Evolutionary conservation across 1,139 yeast species (phyloP).

Genomic region (Candida pseudoviswanathii): DNA sequence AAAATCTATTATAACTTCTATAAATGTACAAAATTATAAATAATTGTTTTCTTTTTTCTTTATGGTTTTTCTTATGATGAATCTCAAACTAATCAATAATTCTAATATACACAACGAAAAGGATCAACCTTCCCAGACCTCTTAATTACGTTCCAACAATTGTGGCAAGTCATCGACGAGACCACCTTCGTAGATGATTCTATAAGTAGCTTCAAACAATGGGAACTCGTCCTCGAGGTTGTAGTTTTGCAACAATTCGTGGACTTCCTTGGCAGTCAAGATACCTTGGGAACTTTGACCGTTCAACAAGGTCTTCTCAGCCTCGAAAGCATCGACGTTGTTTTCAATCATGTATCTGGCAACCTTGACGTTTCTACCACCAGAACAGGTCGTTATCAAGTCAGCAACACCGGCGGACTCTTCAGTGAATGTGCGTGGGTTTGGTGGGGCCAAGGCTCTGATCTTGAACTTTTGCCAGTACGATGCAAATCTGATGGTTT

Average conservation of each 20-base stretch:
- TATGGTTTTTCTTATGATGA: not conserved
- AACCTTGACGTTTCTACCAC: constrained; percentile 92
- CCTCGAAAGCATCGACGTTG: constrained; percentile 70
- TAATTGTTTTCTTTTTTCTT: not conserved
- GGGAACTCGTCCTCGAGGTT: constrained; percentile 76
- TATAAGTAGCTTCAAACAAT: constrained; percentile 81
- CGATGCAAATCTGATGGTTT: constrained; percentile 63
- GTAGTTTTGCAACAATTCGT: constrained; percentile 70
- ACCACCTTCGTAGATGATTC: constrained; percentile 73
- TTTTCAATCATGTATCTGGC: constrained; percentile 78
- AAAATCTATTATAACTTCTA: not conserved
- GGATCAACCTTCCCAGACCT: not conserved
- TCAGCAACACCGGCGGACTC: constrained; percentile 98
- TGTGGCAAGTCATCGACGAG: constrained; percentile 65
- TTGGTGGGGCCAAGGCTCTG: constrained; percentile 65
- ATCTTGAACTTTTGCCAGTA: constrained; percentile 68
- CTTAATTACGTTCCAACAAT: constrained; percentile 47
- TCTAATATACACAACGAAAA: not conserved
- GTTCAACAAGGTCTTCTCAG: constrained; percentile 79
- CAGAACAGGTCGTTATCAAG: constrained; percentile 92
- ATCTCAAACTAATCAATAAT: constrained; percentile 3
- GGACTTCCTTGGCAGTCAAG: constrained; percentile 85
- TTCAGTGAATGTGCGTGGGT: constrained; percentile 78
- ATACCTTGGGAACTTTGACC: constrained; percentile 97
- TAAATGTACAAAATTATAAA: not conserved